Conservation (phyloP, 177 flowering plant species). For the Vitis hybrid region DNA sequence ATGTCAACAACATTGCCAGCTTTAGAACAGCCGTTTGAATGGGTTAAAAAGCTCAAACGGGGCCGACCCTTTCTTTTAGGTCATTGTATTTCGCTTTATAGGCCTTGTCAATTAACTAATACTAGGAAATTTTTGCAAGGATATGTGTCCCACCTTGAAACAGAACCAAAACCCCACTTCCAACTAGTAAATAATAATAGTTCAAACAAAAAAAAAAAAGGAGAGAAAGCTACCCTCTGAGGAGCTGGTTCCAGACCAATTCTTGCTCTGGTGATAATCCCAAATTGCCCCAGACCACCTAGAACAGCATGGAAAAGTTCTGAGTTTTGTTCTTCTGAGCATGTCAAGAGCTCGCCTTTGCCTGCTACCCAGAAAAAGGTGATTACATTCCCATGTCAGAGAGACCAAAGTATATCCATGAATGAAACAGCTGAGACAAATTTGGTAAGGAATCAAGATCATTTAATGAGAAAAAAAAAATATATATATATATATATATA, state of each 20-base stretch:
- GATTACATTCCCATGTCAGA: not conserved
- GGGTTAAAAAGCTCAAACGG: conserved; percentile 20
- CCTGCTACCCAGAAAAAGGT: conserved; percentile 38
- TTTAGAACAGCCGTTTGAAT: conserved; percentile 37
- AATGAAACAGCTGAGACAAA: not conserved
- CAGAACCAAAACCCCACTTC: conserved; percentile 7
- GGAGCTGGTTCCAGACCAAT: conserved; percentile 90
- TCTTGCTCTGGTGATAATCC: conserved; percentile 93
- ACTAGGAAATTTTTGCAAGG: conserved; percentile 13
- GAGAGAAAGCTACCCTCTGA: conserved; percentile 50
- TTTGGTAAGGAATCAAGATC: not conserved
- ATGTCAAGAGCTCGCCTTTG: conserved; percentile 78
- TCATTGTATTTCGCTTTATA: conserved; percentile 16
- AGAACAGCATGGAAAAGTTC: conserved; percentile 83
- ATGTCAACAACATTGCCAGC: conserved; percentile 46
- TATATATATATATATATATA: no score
- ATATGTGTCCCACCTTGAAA: conserved; percentile 18
- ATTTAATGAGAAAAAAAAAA: not conserved
- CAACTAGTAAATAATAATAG: not conserved
- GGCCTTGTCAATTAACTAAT: conserved; percentile 14
- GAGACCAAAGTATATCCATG: not conserved
- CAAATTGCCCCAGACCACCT: conserved; percentile 97
- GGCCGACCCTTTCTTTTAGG: conserved; percentile 19
- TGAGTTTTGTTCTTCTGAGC: conserved; percentile 65
- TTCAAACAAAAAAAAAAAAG: conserved; percentile 3